Evolutionary conservation across 805 yeast genomes (phyloP), one percentile per base, ranked within the genome.

Genomic region (Jamesozyma jinghongensis): DNA sequence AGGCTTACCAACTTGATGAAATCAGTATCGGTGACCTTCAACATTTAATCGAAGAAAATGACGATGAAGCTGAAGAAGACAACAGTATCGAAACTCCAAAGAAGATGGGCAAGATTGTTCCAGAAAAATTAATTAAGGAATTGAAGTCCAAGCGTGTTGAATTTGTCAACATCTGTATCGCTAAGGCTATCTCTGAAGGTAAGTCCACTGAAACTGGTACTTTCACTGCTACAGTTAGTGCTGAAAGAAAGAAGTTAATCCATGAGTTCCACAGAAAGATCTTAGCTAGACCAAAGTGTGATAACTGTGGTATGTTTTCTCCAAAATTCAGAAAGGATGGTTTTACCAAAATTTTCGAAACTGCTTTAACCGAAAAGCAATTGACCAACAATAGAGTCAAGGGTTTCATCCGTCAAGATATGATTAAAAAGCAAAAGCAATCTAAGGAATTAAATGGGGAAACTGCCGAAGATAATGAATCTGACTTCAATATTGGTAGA

Each of bases 321-420:
- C 97, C 99, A 41, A 71, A 81, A 28, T 90, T 81, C 70, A 79
- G 98, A 67, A 90, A 88, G 56, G 99, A 92, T 60, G 98, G 98
- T 0, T 81, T 78, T 57, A 75, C 88, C 46, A 92, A 94, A 68
- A 78, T 92, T 48, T 92, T 92, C 56, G 97, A 92, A 66, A 79
- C 79, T 50, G 78, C 94, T 5, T 71, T 94, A 51, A 73, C 73
- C 37, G 95, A 85, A 38, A 85, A 85, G 59, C 96, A 90, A 61
- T 56, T 74, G 40, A 70, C 81, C 40, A 81, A 81, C 64, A 92
- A 92, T 68, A 70, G 90, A 61, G 78, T 84, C 48, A 85, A 80
- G 63, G 96, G 96, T 39, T 63, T 79, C 40, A 62, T 66, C 38
- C 79, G 95, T 56, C 84, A 77, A 40, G 85, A 79, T 53, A 75